Evolutionary conservation across 192 early-diverging fungal species (phyloP).

Genomic region (Linnemannia exigua): DNA sequence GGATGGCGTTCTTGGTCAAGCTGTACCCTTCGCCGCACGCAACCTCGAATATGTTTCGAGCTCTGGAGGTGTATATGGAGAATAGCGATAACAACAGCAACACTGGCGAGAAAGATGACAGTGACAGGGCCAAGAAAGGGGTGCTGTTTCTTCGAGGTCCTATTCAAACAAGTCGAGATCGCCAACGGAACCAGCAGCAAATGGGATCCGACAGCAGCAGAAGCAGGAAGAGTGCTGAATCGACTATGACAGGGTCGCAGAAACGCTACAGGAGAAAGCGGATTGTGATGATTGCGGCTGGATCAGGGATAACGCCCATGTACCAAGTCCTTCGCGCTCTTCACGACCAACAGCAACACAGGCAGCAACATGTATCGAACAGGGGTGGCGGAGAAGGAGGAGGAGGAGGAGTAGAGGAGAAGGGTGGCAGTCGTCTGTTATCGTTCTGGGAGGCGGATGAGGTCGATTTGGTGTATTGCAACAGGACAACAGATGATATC

Average conservation of each 20-base stretch:
- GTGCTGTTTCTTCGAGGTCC: conserved; percentile 44
- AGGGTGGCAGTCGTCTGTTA: neutral
- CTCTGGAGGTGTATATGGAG: conserved; percentile 1
- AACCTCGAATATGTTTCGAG: conserved; percentile 44
- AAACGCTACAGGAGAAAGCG: neutral
- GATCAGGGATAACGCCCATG: conserved; percentile 53
- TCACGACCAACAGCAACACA: conserved; percentile 1
- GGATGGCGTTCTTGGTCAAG: conserved; percentile 44
- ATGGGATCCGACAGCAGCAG: neutral
- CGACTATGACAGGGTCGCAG: neutral
- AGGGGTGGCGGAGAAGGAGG: neutral
- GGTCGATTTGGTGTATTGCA: conserved; percentile 47
- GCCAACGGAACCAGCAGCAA: neutral
- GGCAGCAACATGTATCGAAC: neutral
- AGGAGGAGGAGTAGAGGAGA: neutral
- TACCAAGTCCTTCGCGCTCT: conserved; percentile 33
- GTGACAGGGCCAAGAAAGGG: neutral
- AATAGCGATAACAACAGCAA: neutral
- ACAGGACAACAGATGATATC: conserved; percentile 30
- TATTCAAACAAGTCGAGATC: conserved; percentile 30
- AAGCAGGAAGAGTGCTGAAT: neutral
- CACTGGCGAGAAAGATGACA: neutral
- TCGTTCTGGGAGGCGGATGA: conserved; percentile 9
- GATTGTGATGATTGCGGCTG: conserved; percentile 50
- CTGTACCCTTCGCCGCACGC: conserved; percentile 37